phyloP scores from a whole-genome alignment of 2,329 filamentous ascomycete species.

The Verticillium dahliae region DNA sequence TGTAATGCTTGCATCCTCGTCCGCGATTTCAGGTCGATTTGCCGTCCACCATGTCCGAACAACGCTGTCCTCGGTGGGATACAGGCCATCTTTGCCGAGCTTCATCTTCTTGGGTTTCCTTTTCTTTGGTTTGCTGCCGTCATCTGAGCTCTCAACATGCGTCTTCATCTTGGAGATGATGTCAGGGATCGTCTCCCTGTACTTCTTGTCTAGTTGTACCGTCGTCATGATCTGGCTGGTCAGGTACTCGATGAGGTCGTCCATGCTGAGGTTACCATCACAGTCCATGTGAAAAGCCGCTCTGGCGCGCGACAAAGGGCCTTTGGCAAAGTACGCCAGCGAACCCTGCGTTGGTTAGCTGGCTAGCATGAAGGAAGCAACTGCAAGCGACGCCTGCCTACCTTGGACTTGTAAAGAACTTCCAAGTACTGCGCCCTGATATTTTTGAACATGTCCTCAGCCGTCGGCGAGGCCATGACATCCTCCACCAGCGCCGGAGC shows the following conservation, averaged over 20 bases:
- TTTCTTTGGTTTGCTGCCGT: slow-evolving; percentile 33
- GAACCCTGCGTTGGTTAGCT: slow-evolving; percentile 48
- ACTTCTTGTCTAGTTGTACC: slow-evolving; percentile 70
- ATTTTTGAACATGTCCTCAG: slow-evolving; percentile 49
- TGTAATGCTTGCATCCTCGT: slow-evolving; percentile 37
- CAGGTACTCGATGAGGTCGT: slow-evolving; percentile 62
- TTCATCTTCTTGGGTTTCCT: slow-evolving; percentile 58
- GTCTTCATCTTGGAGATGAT: slow-evolving; percentile 53
- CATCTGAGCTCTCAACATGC: slow-evolving; percentile 49
- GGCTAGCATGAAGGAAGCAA: slow-evolving; percentile 14
- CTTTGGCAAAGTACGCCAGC: slow-evolving; percentile 78
- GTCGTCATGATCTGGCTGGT: slow-evolving; percentile 61
- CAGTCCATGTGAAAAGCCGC: slow-evolving; percentile 61
- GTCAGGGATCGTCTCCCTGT: slow-evolving; percentile 61
- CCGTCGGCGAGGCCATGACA: slow-evolving; percentile 27
- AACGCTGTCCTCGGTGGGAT: slow-evolving; percentile 57
- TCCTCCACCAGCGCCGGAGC: slow-evolving; percentile 12
- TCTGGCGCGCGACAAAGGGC: slow-evolving; percentile 67
- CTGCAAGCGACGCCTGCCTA: slow-evolving; percentile 21
- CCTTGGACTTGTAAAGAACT: slow-evolving; percentile 57
- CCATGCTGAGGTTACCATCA: slow-evolving; percentile 53
- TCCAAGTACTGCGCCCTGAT: slow-evolving; percentile 54
- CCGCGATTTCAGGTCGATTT: slow-evolving; percentile 42
- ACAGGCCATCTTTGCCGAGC: slow-evolving; percentile 62
- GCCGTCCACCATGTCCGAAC: slow-evolving; percentile 66